Base-by-base conservation (phyloP, 1,284 basidiomycete genomes). In the Fomitiporia mediterranea region DNA sequence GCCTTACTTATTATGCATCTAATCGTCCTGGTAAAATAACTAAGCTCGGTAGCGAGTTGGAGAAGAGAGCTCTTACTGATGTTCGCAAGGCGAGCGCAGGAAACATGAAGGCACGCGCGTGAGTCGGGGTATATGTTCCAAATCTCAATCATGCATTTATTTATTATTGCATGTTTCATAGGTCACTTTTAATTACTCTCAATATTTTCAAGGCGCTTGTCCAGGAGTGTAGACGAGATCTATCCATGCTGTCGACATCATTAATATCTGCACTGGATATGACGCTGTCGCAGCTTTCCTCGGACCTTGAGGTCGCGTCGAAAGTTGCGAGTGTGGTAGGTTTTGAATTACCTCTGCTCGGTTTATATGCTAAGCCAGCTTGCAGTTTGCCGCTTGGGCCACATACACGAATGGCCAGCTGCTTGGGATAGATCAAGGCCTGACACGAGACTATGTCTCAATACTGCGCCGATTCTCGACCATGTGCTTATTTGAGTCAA, bases 1-100 rank as follows among this genome's bases (percentile, higher is more conserved):
- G 89, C 46, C 79, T 99, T 60, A 92, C 91, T 3, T 98, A 98
- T 73, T 95, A 94, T 77, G 93, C 91, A 8, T 84, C 87, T 9
- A 94, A 95, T 70, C 85, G 88, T 64, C 92, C 94, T 0, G 86
- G 89, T 32, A 96, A 97, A 73, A 80, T 98, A 23, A 79, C 86
- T 57, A 96, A 96, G 68, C 80, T 98, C 30, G 86, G 87, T 13
- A 77, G 78, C 54, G 91, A 94, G 68, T 76, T 99, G 49, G 89
- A 95, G 69, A 90, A 87, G 66, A 80, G 89, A 60, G 79, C 90
- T 1, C 77, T 73, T 55, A 68, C 76, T 49, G 92, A 97, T 66
- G 82, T 83, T 57, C 71, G 71, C 61, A 89, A 83, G 67, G 84
- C 85, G 1, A 81, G 78, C 60, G 77, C 76, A 34, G 89, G 84